These are phyloP conservation scores for Nakaseomyces sp. DNA, from an alignment of 1,139 yeast species.

Conservation along the genomic window DNA sequence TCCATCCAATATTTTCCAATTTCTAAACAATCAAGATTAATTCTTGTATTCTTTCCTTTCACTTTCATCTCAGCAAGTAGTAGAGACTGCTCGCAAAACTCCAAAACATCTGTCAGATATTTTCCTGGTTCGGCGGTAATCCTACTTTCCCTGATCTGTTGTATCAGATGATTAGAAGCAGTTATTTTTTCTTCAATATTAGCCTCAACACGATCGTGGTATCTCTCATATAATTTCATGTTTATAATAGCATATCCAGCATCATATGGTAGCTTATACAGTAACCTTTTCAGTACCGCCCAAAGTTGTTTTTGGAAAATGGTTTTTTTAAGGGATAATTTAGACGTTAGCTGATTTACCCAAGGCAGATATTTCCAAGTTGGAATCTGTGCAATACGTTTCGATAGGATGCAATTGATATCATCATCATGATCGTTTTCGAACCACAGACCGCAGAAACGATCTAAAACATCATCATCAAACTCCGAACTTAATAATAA, in stretches of 20 bases:
- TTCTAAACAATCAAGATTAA: slow-evolving; percentile 35
- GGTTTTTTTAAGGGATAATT: slow-evolving; percentile 44
- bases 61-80: slow-evolving; percentile 44
- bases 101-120: slow-evolving; percentile 34
- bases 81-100: slow-evolving; percentile 44
- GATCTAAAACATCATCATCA: slow-evolving; percentile 56
- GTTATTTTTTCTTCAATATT: slow-evolving; percentile 1
- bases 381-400: slow-evolving; percentile 40
- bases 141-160: background rate
- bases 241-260: slow-evolving; percentile 61
- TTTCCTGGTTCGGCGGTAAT: slow-evolving; percentile 12
- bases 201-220: slow-evolving; percentile 8
- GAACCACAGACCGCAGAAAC: slow-evolving; percentile 82
- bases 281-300: slow-evolving; percentile 41
- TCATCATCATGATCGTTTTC: slow-evolving; percentile 43
- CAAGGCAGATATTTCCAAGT: slow-evolving; percentile 61
- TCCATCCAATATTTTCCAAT: slow-evolving; percentile 52
- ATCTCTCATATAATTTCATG: slow-evolving; percentile 38
- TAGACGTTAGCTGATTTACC: slow-evolving; percentile 75
- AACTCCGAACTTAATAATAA: slow-evolving; percentile 39
- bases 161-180: background rate
- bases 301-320: slow-evolving; percentile 51
- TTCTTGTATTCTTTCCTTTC: slow-evolving; percentile 28
- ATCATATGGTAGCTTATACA: slow-evolving; percentile 68
- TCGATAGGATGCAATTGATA: slow-evolving; percentile 34